These are phyloP conservation scores for Spergularia azorica DNA, from an alignment of 179 eudicot species.

Conservation along the genomic window DNA sequence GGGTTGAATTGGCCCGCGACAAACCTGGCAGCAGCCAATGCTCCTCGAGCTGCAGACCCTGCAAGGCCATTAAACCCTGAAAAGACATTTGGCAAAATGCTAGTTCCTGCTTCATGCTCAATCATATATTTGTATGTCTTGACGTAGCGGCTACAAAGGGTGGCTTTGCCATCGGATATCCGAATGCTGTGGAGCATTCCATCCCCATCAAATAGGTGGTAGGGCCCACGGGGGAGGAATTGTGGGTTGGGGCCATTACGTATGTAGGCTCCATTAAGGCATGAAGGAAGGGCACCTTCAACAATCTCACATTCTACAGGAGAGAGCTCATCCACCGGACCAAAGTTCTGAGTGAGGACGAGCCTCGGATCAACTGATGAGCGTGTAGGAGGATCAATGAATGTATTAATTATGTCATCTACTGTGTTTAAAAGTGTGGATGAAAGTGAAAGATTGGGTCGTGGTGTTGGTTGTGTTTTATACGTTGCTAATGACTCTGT, in stretches of 20 bases:
- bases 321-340: slow-evolving; percentile 73
- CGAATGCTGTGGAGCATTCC: slow-evolving; percentile 70
- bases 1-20: slow-evolving; percentile 53
- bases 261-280: slow-evolving; percentile 72
- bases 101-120: slow-evolving; percentile 47
- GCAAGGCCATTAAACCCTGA: slow-evolving; percentile 59
- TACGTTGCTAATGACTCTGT: not conserved
- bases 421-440: slow-evolving; percentile 17
- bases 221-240: slow-evolving; percentile 63
- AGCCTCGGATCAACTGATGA: slow-evolving; percentile 56
- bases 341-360: slow-evolving; percentile 60
- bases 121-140: slow-evolving; percentile 55
- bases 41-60: slow-evolving; percentile 52
- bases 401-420: slow-evolving; percentile 41
- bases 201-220: slow-evolving; percentile 82
- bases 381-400: slow-evolving; percentile 54
- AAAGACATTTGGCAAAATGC: slow-evolving; percentile 53
- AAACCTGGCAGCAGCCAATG: slow-evolving; percentile 37
- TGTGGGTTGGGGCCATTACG: slow-evolving; percentile 88
- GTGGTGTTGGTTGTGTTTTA: slow-evolving; percentile 22
- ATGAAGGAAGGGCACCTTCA: slow-evolving; percentile 53
- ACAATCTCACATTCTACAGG: slow-evolving; percentile 55
- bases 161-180: slow-evolving; percentile 58
- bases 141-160: slow-evolving; percentile 70
- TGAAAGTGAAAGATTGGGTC: slow-evolving; percentile 6